phyloP scores from a whole-genome alignment of 2,329 filamentous ascomycete genomes.

The Aspergillus quadrilineatus region DNA sequence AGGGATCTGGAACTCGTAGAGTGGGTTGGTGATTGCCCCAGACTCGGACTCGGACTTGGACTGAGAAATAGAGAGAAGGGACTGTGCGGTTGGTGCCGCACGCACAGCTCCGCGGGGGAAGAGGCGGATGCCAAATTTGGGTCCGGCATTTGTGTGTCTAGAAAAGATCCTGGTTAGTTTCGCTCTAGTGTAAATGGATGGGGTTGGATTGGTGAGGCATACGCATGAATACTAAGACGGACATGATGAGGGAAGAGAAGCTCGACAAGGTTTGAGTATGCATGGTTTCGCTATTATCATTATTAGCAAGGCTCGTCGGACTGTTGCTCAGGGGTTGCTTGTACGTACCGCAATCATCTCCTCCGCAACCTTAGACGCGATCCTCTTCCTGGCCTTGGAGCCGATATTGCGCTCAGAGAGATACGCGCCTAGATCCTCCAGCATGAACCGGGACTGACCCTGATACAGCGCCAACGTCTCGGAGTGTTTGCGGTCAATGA shows the following conservation, averaged over 20 bases:
- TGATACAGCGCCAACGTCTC: slow-evolving; percentile 34
- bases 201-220: slow-evolving; percentile 25
- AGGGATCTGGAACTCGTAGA: neutral
- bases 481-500: slow-evolving; percentile 31
- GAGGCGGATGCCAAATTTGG: neutral
- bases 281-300: slow-evolving; percentile 41
- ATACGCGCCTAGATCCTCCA: slow-evolving; percentile 31
- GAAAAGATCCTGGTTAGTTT: too few relatives aligned
- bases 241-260: slow-evolving; percentile 47
- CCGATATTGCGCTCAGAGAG: slow-evolving; percentile 22
- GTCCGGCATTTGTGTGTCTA: neutral
- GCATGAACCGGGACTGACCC: slow-evolving; percentile 40
- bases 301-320: too few relatives aligned
- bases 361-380: slow-evolving; percentile 33
- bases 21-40: neutral
- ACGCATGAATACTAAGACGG: slow-evolving; percentile 50
- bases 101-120: neutral
- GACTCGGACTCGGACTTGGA: neutral
- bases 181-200: too few relatives aligned
- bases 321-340: too few relatives aligned
- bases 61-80: neutral
- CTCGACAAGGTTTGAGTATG: slow-evolving; percentile 51
- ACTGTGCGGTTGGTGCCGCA: neutral
- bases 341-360: slow-evolving; percentile 33
- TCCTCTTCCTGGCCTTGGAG: slow-evolving; percentile 37